Evolutionary conservation across 768 basidiomycete species (phyloP), one percentile per base, ranked within the genome.

Genomic region (Dioszegia hungarica): DNA sequence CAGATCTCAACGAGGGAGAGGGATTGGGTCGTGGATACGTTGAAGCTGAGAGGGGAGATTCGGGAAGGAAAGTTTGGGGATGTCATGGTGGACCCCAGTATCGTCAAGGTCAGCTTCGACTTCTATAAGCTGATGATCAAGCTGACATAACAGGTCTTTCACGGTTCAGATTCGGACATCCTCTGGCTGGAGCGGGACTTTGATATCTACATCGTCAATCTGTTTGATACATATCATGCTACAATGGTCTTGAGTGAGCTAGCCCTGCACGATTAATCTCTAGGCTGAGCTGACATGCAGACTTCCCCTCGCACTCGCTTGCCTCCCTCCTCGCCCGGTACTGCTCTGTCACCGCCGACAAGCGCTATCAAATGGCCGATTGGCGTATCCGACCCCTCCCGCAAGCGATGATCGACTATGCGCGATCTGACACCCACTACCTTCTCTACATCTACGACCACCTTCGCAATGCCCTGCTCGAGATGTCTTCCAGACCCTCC

Each of bases 151-250:
- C 57, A 92, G 90, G 87, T 94, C 6, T 85, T 99, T 60, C 95
- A 98, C 75, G 94, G 95, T 25, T 90, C 94, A 1, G 88, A 92
- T 34, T 88, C 86, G 57, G 95, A 99, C 72, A 86, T 98, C 39
- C 79, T 91, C 5, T 98, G 95, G 95, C 82, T 98, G 17, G 94
- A 99, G 73, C 89, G 91, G 75, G 87, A 98, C 72, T 93, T 98
- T 72, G 89, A 89, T 57, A 70, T 98, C 8, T 98, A 90, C 75
- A 80, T 98, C 50, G 92, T 99, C 59, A 89, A 90, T 55, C 77
- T 98, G n/a, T 98, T 99, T 72, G 94, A 99, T 71, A 98, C 95
- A 0, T 97, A 84, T 74, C 91, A 98, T 64, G 94, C 93, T 1
- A 91, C 93, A 0, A 89, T 87, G 68, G 78, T 88, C 0, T 79